Conservation (phyloP, 352 stramenopile species). For the Poterioochromonas sp. region DNA sequence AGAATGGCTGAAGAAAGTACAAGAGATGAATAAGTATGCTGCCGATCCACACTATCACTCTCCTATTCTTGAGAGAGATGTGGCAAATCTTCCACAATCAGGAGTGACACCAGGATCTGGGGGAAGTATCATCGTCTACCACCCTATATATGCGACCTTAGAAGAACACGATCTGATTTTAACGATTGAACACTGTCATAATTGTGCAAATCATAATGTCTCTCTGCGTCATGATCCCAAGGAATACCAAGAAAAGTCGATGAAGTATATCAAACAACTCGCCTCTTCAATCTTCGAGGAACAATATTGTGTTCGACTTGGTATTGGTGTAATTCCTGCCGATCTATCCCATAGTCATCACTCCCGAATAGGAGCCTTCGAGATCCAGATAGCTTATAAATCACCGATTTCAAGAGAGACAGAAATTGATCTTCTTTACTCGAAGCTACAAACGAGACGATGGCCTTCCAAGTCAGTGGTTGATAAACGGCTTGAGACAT, state of each 20-base stretch:
- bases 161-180: conserved; percentile 4
- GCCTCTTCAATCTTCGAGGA: too few relatives aligned
- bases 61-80: background rate
- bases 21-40: too few relatives aligned
- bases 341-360: conserved; percentile 26
- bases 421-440: conserved; percentile 33
- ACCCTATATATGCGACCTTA: background rate
- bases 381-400: conserved; percentile 35
- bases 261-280: background rate
- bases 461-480: conserved; percentile 34
- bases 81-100: background rate
- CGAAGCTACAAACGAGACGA: conserved; percentile 34
- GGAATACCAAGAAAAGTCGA: background rate
- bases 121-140: background rate
- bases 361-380: conserved; percentile 35
- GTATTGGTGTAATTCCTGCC: background rate
- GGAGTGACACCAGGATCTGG: background rate
- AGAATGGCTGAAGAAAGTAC: background rate
- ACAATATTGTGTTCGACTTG: background rate
- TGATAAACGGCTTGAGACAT: background rate
- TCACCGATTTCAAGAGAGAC: too few relatives aligned
- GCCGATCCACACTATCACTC: background rate
- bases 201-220: conserved; percentile 34
- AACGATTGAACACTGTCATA: conserved; percentile 38
- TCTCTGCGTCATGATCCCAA: conserved; percentile 35